Conservation (phyloP, 2,329 filamentous ascomycete species). For the Beauveria brongniartii region DNA sequence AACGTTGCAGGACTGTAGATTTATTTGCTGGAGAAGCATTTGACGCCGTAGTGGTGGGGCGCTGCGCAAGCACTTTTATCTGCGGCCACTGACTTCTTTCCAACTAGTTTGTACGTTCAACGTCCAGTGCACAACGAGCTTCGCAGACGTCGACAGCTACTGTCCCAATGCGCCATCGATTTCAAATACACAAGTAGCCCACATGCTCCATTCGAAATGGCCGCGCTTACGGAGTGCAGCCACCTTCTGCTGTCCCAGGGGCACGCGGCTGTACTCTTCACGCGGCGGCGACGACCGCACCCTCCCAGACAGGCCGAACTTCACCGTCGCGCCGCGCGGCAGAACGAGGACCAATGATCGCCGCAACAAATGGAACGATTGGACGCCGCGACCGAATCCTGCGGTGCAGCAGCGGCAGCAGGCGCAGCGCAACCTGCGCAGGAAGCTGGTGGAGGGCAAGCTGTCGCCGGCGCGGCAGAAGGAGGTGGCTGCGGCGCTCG, state of each 20-base stretch:
- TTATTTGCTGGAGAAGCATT: not conserved
- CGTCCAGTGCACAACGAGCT: not conserved
- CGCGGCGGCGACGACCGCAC: not conserved
- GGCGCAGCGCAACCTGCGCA: not conserved
- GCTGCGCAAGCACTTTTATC: not conserved
- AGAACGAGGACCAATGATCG: not conserved
- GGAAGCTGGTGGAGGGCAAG: not conserved
- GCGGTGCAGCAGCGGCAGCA: not conserved
- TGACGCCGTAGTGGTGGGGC: not conserved
- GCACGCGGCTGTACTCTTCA: not conserved
- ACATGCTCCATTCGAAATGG: slow-evolving; percentile 25
- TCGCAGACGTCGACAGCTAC: not conserved
- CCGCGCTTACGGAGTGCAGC: slow-evolving; percentile 18
- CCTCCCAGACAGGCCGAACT: not conserved
- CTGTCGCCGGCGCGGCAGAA: not conserved
- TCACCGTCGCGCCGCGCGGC: not conserved
- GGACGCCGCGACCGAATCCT: not conserved
- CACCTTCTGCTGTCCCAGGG: not conserved
- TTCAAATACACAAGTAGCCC: slow-evolving; percentile 12
- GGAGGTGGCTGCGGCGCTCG: not conserved
- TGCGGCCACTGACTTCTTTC: not conserved
- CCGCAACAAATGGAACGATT: not conserved
- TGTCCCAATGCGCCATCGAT: not conserved
- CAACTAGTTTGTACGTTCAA: not conserved
- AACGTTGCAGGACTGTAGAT: not conserved